These are phyloP conservation scores for Nitzschia sp. DNA, from an alignment of 108 stramenopile genomes.

Conservation along the genomic window DNA sequence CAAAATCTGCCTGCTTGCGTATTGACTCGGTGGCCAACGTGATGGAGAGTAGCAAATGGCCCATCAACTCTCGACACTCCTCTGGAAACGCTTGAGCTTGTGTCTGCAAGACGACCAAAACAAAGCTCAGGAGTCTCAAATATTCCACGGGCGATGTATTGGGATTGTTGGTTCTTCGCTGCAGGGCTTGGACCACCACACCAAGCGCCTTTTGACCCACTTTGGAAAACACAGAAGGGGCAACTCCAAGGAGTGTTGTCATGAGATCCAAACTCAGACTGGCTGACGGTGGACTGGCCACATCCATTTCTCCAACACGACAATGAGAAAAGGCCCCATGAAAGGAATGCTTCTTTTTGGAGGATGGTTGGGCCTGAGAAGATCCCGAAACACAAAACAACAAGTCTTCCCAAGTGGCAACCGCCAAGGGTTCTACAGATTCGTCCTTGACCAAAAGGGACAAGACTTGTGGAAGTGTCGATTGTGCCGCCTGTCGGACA, in stretches of 20 bases:
- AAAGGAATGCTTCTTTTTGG: slow-evolving; percentile 19
- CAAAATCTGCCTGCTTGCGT: slow-evolving; percentile 77
- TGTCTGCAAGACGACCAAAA: slow-evolving; percentile 37
- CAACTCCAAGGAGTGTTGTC: slow-evolving; percentile 29
- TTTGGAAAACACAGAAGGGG: slow-evolving; percentile 21
- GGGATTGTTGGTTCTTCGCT: slow-evolving; percentile 19
- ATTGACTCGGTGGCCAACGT: slow-evolving; percentile 67
- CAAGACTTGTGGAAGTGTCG: slow-evolving; percentile 44
- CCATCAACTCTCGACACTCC: slow-evolving; percentile 47
- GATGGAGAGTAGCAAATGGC: slow-evolving; percentile 41
- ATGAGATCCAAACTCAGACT: slow-evolving; percentile 40
- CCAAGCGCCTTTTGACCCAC: slow-evolving; percentile 38
- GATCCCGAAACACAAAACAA: slow-evolving; percentile 15
- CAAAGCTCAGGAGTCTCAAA: slow-evolving; percentile 33
- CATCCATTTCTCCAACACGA: slow-evolving; percentile 26
- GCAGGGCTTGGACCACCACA: slow-evolving; percentile 28
- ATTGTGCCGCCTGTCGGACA: slow-evolving; percentile 47
- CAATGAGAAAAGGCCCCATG: slow-evolving; percentile 49
- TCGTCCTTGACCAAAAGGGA: slow-evolving; percentile 24
- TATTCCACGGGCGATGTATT: slow-evolving; percentile 22
- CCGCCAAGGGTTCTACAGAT: slow-evolving; percentile 9
- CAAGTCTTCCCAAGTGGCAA: slow-evolving; percentile 52
- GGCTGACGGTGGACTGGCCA: slow-evolving; percentile 40
- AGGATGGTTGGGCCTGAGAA: neutral
- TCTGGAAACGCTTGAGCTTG: slow-evolving; percentile 30